Conservation (phyloP, 257 asterid species). For the Gardenia jasminoides region DNA sequence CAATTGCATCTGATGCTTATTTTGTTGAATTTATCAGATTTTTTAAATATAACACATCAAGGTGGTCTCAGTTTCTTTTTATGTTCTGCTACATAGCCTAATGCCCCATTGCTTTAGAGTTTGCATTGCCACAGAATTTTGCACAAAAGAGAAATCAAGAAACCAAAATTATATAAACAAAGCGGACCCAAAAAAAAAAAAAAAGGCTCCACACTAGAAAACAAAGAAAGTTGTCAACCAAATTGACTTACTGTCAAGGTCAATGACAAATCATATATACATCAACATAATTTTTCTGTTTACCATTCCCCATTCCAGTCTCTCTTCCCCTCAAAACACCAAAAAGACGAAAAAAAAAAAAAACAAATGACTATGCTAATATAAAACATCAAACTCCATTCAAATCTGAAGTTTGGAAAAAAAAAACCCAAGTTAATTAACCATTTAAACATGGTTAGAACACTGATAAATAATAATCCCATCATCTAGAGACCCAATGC, state of each 20-base stretch:
- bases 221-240: neutral
- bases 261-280: neutral
- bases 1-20: neutral
- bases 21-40: no score
- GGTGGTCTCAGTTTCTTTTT: neutral
- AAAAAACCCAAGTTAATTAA: neutral
- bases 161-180: neutral
- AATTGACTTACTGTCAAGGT: neutral
- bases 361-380: no score
- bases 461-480: neutral
- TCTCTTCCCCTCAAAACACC: neutral
- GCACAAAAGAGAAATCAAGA: neutral
- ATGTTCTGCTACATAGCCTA: neutral
- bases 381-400: neutral
- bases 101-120: no score
- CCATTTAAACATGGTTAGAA: neutral
- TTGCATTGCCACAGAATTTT: neutral
- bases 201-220: neutral
- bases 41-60: neutral
- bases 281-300: neutral
- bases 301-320: neutral
- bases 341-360: neutral
- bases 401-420: no score
- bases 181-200: neutral
- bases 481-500: constrained; percentile 31